Evolutionary conservation across 495 filamentous ascomycete genomes (phyloP).

Genomic region (Parmelia sp.): DNA sequence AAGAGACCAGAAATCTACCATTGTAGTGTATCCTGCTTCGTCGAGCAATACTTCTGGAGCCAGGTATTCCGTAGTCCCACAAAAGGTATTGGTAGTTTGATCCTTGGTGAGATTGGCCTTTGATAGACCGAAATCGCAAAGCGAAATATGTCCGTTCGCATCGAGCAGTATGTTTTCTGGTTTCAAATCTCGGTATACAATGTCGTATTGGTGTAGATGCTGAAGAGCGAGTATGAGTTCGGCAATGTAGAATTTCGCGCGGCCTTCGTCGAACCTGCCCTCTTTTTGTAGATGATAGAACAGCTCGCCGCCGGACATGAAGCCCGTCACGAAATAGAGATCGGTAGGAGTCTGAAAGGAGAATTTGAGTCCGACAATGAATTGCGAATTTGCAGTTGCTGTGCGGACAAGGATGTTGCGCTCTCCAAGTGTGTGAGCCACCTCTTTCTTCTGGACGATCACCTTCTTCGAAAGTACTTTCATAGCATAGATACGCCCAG

Average conservation of each 20-base stretch:
- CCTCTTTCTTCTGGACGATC: slow-evolving; percentile 99
- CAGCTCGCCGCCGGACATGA: slow-evolving; percentile 97
- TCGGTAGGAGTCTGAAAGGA: slow-evolving; percentile 98
- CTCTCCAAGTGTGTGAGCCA: slow-evolving; percentile 93
- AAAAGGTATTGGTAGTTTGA: slow-evolving; percentile 98
- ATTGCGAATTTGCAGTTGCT: slow-evolving; percentile 90
- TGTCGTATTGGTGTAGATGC: slow-evolving; percentile 92
- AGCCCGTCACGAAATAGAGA: slow-evolving; percentile 97
- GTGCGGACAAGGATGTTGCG: slow-evolving; percentile 95
- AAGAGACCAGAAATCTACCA: slow-evolving; percentile 99
- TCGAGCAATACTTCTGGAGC: slow-evolving; percentile 93
- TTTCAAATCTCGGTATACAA: slow-evolving; percentile 91
- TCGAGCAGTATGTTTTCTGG: slow-evolving; percentile 81
- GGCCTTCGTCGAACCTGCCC: slow-evolving; percentile 86
- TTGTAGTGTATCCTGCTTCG: slow-evolving; percentile 97
- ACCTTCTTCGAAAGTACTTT: slow-evolving; percentile 99
- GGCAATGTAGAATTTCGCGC: slow-evolving; percentile 98
- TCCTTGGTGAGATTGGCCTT: slow-evolving; percentile 96
- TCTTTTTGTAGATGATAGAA: slow-evolving; percentile 99
- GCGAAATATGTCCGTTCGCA: slow-evolving; percentile 77
- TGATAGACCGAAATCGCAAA: slow-evolving; percentile 87
- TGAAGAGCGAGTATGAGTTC: slow-evolving; percentile 93
- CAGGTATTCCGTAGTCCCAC: slow-evolving; percentile 95
- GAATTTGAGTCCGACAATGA: slow-evolving; percentile 97
- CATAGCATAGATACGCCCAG: slow-evolving; percentile 94